A percentile compares a stretch with the other conserved stretches of the same genome.
Evolutionary conservation across 176 grass and related monocot genomes (phyloP).

Genomic region (Raddia guianensis): DNA sequence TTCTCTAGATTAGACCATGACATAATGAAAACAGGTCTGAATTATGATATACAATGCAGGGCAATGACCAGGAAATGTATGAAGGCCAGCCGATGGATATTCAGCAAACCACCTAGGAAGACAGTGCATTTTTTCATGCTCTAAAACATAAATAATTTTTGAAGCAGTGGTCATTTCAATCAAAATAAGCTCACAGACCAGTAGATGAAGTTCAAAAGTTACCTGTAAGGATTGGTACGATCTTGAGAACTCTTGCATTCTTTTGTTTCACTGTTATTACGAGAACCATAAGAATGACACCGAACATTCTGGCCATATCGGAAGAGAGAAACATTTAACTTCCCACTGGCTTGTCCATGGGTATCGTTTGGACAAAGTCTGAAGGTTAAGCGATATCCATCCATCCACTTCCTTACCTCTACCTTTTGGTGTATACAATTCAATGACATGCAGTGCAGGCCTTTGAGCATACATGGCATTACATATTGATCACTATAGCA

Average conservation of each 20-base stretch:
- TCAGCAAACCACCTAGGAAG: background rate
- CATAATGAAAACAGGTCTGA: background rate
- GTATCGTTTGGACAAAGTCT: slow-evolving; percentile 44
- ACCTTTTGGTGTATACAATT: slow-evolving; percentile 44
- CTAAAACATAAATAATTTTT: background rate
- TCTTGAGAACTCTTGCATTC: slow-evolving; percentile 49
- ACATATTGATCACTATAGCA: slow-evolving; percentile 43
- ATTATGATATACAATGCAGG: background rate
- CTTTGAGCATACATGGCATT: slow-evolving; percentile 34
- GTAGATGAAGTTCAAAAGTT: background rate
- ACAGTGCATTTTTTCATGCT: background rate
- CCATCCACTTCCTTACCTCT: slow-evolving; percentile 47
- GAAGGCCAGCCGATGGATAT: background rate
- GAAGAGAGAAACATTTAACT: slow-evolving; percentile 32
- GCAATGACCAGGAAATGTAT: background rate
- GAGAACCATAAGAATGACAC: slow-evolving; percentile 55
- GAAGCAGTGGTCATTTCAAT: background rate
- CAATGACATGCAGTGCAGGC: slow-evolving; percentile 23
- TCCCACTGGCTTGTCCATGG: slow-evolving; percentile 33
- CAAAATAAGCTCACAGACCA: background rate
- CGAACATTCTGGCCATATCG: slow-evolving; percentile 28
- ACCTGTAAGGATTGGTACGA: slow-evolving; percentile 56
- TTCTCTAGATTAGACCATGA: background rate
- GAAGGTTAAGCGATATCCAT: slow-evolving; percentile 34
- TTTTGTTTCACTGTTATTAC: slow-evolving; percentile 49